Evolutionary conservation across 164 flowering plant species (phyloP).

Genomic region (Nymphaea thermarum): DNA sequence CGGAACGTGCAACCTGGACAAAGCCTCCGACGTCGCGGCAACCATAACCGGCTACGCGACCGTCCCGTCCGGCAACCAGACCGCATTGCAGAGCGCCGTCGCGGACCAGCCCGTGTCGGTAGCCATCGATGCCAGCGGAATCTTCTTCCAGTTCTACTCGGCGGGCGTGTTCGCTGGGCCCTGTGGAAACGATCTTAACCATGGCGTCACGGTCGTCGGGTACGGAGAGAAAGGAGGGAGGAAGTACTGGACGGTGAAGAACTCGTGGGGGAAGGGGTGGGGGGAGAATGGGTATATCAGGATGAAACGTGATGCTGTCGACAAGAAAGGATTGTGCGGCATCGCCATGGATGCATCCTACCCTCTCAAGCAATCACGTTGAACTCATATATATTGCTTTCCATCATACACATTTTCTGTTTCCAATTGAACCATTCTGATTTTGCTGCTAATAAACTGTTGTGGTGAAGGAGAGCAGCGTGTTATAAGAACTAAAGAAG

Average conservation of each 20-base stretch:
- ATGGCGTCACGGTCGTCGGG: constrained; percentile 7
- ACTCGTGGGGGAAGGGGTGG: constrained; percentile 7
- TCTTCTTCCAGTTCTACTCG: constrained; percentile 8
- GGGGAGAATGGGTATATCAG: constrained; percentile 7
- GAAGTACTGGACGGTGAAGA: constrained; percentile 6
- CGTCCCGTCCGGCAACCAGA: constrained; percentile 6
- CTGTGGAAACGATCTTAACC: constrained; percentile 6
- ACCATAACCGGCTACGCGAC: constrained; percentile 5
- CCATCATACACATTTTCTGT: too few species aligned
- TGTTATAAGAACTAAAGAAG: too few species aligned
- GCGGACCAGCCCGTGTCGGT: constrained; percentile 10
- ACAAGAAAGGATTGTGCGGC: constrained; percentile 2
- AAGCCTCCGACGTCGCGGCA: not conserved
- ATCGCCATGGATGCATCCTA: constrained; percentile 4
- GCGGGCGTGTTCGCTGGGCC: constrained; percentile 8
- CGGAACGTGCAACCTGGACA: constrained; percentile 6
- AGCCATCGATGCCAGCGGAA: constrained; percentile 7
- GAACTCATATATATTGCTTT: not conserved
- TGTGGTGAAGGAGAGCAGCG: too few species aligned
- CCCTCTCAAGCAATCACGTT: not conserved
- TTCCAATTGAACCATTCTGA: too few species aligned
- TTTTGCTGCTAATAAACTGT: too few species aligned
- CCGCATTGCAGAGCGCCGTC: constrained; percentile 5
- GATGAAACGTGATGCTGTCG: not conserved
- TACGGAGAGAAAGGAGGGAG: constrained; percentile 2